Percentiles rank a stretch among this genome's conserved stretches.
Evolutionary conservation across 139 green algal genomes (phyloP).

Genomic region (Chlorella sp.): DNA sequence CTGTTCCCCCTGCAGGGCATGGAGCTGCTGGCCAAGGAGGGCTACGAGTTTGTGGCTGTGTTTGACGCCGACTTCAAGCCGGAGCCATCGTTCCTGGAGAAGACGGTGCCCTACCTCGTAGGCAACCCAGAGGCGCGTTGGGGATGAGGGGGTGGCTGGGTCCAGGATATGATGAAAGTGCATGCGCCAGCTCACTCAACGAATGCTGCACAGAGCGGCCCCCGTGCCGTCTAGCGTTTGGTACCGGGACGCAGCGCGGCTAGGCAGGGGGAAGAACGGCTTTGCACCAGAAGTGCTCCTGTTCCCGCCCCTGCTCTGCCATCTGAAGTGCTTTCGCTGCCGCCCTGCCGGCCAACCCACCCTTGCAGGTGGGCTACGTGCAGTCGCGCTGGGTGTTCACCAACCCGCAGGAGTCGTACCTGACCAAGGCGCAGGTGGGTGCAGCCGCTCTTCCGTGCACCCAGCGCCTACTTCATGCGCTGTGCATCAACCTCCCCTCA

Average conservation of each 20-base stretch:
- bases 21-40: constrained; percentile 55
- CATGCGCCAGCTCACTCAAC: too few species aligned
- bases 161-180: too few species aligned
- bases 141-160: too few species aligned
- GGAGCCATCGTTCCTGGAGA: constrained; percentile 79
- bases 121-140: constrained; percentile 56
- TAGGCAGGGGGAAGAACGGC: too few species aligned
- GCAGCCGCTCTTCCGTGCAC: not conserved
- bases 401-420: constrained; percentile 87
- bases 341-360: not conserved
- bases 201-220: too few species aligned
- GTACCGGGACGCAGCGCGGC: too few species aligned
- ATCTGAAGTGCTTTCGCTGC: not conserved
- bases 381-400: constrained; percentile 87
- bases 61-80: constrained; percentile 95
- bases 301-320: too few species aligned
- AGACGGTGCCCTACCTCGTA: constrained; percentile 66
- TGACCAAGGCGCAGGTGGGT: constrained; percentile 74
- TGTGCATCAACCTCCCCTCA: too few species aligned
- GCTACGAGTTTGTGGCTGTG: constrained; percentile 79
- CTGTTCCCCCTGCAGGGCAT: constrained; percentile 55
- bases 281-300: too few species aligned
- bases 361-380: constrained; percentile 71
- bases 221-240: too few species aligned
- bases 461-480: too few species aligned